phyloP scores from a whole-genome alignment of 139 green algal species.

The Micractinium sp. region DNA sequence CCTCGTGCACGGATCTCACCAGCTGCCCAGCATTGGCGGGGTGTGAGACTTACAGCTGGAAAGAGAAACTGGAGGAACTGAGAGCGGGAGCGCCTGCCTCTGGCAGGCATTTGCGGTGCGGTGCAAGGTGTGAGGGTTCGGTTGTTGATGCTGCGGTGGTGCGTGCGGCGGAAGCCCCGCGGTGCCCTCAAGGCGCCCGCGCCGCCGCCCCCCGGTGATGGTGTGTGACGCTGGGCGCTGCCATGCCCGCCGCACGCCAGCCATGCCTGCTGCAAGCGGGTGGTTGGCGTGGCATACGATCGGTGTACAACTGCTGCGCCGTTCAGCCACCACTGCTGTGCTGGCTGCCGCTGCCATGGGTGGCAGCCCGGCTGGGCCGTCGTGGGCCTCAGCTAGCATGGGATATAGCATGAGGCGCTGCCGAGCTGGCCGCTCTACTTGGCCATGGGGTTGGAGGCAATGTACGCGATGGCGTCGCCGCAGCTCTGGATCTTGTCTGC shows the following conservation, averaged over 20 bases:
- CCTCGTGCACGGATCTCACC: too few species aligned
- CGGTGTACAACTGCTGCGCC: not conserved
- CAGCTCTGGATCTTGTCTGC: slow-evolving; percentile 96
- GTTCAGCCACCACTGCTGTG: not conserved
- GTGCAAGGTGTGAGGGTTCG: not conserved
- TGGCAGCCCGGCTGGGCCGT: not conserved
- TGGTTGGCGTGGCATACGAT: not conserved
- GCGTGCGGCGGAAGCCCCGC: not conserved
- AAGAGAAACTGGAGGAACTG: not conserved
- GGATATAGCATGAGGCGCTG: not conserved
- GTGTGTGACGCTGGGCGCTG: not conserved
- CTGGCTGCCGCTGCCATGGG: not conserved
- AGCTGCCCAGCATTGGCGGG: not conserved
- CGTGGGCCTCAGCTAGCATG: not conserved
- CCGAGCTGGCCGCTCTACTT: slow-evolving; percentile 56
- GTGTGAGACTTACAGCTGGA: not conserved
- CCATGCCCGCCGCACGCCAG: not conserved
- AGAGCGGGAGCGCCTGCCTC: not conserved
- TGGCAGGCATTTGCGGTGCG: not conserved
- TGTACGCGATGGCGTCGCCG: slow-evolving; percentile 93
- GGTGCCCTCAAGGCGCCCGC: not conserved
- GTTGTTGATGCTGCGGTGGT: not conserved
- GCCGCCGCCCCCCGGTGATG: not conserved
- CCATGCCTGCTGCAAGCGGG: not conserved
- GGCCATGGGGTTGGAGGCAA: slow-evolving; percentile 85